Base-by-base conservation (phyloP, 805 yeast genomes). In the Wickerhamiella siamensis region DNA sequence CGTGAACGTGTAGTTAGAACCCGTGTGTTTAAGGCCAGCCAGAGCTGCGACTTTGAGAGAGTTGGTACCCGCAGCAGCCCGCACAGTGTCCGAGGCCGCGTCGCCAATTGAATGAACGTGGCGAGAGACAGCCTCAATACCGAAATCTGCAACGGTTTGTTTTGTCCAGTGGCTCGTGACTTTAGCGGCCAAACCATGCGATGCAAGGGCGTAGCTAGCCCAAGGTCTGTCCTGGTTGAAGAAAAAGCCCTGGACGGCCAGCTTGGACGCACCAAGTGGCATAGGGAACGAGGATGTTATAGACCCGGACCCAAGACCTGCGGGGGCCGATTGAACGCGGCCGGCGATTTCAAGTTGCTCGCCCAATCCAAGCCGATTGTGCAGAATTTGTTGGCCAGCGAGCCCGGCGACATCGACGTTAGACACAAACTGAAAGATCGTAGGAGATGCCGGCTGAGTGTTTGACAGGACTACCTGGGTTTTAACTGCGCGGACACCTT, bases 41-140 rank as follows among this genome's bases (percentile, higher is more conserved):
- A 67, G 54, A 3, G 77, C 42, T 5, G 75, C 62, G 21, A 70
- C 65, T 55, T 83, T 87, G 47, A 72, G 45, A 12, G 53, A 62
- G 44, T 72, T 69, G 43, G 77, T 71, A 10, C 80, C 80, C 2
- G 87, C 74, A 29, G 67, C 70, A 8, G 72, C 68, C 36, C 88
- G 75, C 20, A 75, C 63, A 22, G 70, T 63, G 52, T 75, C 80
- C 35, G 76, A 66, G 4, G 83, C 80, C 22, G 69, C 50, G 17
- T 55, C 56, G 37, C 56, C 67, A 21, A 67, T 65, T 42, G 74
- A 71, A 38, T 70, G 65, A 15, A 79, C 62, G 19, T 71, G 66
- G 51, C 91, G 69, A 51, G 71, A 73, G 1, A 67, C 60, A 20
- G 78, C 64, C 17, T 75, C 66, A 14, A 79, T 55, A n/a, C 91